Evolutionary conservation across 2,329 filamentous ascomycete species (phyloP).

Genomic region (Alternaria rosae): DNA sequence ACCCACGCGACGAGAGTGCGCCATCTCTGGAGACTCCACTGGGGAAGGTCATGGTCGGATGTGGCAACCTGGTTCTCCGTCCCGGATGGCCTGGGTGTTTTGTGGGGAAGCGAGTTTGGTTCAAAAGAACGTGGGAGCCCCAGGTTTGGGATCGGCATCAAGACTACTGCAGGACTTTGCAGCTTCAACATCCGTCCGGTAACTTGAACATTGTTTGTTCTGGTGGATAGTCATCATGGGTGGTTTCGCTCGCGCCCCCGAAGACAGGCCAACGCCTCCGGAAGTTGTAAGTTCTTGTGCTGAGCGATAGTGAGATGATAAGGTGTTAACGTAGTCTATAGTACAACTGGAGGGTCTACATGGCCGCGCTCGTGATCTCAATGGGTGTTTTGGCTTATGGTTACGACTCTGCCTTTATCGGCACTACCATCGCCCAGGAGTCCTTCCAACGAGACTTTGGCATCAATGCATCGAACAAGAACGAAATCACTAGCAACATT

Average conservation of each 20-base stretch:
- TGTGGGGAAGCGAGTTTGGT: constrained; percentile 29
- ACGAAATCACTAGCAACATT: constrained; percentile 57
- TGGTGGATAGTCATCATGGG: constrained; percentile 33
- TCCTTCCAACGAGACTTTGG: constrained; percentile 59
- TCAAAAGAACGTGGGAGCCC: constrained; percentile 32
- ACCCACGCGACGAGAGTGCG: constrained; percentile 19
- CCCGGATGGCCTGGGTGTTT: constrained; percentile 21
- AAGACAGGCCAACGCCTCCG: constrained; percentile 63
- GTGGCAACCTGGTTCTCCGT: constrained; percentile 8
- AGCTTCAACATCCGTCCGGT: not conserved
- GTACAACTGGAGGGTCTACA: constrained; percentile 62
- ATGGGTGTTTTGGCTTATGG: constrained; percentile 55
- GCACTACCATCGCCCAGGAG: constrained; percentile 60
- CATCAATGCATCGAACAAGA: constrained; percentile 40
- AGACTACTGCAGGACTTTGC: constrained; percentile 1
- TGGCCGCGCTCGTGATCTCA: constrained; percentile 58
- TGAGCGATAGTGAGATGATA: not conserved
- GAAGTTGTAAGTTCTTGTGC: constrained; percentile 53
- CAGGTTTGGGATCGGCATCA: constrained; percentile 29
- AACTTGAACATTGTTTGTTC: not conserved
- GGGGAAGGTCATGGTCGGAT: constrained; percentile 24
- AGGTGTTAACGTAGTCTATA: constrained; percentile 10
- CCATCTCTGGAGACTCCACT: constrained; percentile 29
- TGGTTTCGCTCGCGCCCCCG: constrained; percentile 57
- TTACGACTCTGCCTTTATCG: constrained; percentile 64